Percentiles rank a stretch among this genome's conserved stretches.
Conservation (phyloP, 1,139 yeast species). For the Candida smagusa region DNA sequence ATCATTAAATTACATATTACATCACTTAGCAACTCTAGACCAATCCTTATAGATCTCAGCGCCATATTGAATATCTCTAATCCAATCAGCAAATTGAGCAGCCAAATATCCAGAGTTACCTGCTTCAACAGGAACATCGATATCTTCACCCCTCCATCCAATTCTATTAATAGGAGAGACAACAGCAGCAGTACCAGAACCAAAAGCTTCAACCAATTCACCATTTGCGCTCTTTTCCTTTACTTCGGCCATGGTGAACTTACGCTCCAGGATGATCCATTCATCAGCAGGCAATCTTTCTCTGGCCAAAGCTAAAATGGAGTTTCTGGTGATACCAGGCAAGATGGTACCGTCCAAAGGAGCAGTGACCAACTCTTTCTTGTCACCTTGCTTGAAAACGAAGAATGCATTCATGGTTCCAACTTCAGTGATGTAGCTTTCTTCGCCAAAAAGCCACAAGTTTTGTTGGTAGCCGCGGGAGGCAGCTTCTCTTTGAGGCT, state of each 20-base stretch:
- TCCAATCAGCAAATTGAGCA: conserved; percentile 74
- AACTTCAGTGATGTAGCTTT: conserved; percentile 41
- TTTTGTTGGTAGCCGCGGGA: conserved; percentile 38
- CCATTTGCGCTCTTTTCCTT: conserved; percentile 74
- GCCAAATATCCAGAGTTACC: conserved; percentile 87
- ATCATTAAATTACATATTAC: neutral
- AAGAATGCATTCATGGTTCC: conserved; percentile 44
- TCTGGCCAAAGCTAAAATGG: conserved; percentile 34
- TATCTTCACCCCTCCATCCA: conserved; percentile 71
- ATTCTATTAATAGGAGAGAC: conserved; percentile 90
- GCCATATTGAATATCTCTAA: conserved; percentile 87
- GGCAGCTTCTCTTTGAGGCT: conserved; percentile 33
- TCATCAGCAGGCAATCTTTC: conserved; percentile 24
- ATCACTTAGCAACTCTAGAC: conserved; percentile 46
- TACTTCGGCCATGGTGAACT: conserved; percentile 77
- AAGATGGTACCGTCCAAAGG: conserved; percentile 42
- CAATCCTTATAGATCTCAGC: conserved; percentile 60
- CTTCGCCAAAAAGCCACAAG: conserved; percentile 43
- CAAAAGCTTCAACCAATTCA: conserved; percentile 89
- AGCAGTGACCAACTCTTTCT: conserved; percentile 39
- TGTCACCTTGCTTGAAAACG: conserved; percentile 30
- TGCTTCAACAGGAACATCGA: conserved; percentile 70
- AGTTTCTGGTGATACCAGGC: conserved; percentile 43
- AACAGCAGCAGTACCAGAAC: conserved; percentile 96
- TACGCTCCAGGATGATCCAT: conserved; percentile 67